phyloP scores from a whole-genome alignment of 768 basidiomycete genomes.

The Phylloporus sp. region DNA sequence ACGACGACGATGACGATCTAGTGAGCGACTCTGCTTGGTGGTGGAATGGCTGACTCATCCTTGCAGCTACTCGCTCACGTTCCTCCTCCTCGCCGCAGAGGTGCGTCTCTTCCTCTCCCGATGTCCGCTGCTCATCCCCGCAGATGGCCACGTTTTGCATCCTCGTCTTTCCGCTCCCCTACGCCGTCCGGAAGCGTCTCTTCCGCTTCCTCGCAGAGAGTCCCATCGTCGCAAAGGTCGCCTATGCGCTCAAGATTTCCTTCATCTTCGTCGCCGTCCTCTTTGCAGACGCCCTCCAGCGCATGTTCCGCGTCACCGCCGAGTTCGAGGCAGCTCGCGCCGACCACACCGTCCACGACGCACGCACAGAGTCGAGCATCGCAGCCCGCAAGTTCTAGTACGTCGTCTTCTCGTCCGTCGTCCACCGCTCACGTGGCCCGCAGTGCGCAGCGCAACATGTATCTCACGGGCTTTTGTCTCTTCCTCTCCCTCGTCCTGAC shows the following conservation, averaged over 20 bases:
- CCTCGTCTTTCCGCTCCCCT: slow-evolving; percentile 83
- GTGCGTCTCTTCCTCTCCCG: slow-evolving; percentile 26
- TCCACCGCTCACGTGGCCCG: background rate
- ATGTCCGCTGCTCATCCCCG: background rate
- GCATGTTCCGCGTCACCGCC: slow-evolving; percentile 79
- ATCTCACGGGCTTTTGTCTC: slow-evolving; percentile 88
- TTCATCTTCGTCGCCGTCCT: slow-evolving; percentile 90
- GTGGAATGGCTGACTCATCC: background rate
- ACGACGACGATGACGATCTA: slow-evolving; percentile 43
- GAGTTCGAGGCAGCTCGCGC: slow-evolving; percentile 66
- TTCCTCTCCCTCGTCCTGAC: slow-evolving; percentile 95
- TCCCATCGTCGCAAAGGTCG: slow-evolving; percentile 71
- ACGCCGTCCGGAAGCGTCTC: slow-evolving; percentile 59
- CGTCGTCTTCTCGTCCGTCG: slow-evolving; percentile 18
- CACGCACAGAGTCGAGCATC: slow-evolving; percentile 79
- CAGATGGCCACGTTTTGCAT: slow-evolving; percentile 82
- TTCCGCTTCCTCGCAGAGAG: slow-evolving; percentile 72
- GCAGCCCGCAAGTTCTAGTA: slow-evolving; percentile 94
- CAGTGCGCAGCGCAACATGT: slow-evolving; percentile 85
- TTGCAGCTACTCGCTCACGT: slow-evolving; percentile 73
- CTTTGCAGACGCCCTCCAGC: slow-evolving; percentile 88
- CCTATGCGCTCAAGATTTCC: slow-evolving; percentile 89
- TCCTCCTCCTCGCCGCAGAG: slow-evolving; percentile 75
- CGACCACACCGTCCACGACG: slow-evolving; percentile 48
- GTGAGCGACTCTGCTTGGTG: slow-evolving; percentile 19